These are phyloP conservation scores for Escallonia rubra DNA, from an alignment of 129 eudicot species.

Conservation along the genomic window DNA sequence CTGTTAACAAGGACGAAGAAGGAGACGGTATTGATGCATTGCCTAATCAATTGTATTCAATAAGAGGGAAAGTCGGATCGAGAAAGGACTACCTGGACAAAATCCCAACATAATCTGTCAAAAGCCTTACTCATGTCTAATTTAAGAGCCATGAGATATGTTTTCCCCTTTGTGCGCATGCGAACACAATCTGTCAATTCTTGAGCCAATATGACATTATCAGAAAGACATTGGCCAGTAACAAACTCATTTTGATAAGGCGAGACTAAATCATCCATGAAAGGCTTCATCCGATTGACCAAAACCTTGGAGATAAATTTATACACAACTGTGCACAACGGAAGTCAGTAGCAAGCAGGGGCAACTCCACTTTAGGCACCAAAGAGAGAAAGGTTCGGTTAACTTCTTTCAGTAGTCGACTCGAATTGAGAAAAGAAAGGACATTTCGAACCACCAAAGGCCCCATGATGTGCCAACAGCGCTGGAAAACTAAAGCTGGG, in stretches of 20 bases:
- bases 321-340: not conserved
- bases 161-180: not conserved
- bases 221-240: not conserved
- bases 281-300: not conserved
- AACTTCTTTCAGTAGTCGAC: not conserved
- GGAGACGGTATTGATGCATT: not conserved
- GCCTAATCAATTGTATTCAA: not conserved
- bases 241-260: not conserved
- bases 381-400: not conserved
- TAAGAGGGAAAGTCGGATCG: not conserved
- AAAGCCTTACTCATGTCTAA: not conserved
- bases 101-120: not conserved
- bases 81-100: not conserved
- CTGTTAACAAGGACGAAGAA: not conserved
- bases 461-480: no score
- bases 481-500: no score
- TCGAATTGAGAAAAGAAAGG: no score
- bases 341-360: not conserved
- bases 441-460: no score
- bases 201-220: not conserved
- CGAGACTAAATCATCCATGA: not conserved
- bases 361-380: not conserved
- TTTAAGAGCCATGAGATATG: not conserved
- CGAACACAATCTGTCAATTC: not conserved
- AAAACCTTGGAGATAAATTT: not conserved